Percentiles rank a stretch among this genome's conserved stretches.
phyloP scores from a whole-genome alignment of 352 stramenopile species.

The Phytopythium sindhum region DNA sequence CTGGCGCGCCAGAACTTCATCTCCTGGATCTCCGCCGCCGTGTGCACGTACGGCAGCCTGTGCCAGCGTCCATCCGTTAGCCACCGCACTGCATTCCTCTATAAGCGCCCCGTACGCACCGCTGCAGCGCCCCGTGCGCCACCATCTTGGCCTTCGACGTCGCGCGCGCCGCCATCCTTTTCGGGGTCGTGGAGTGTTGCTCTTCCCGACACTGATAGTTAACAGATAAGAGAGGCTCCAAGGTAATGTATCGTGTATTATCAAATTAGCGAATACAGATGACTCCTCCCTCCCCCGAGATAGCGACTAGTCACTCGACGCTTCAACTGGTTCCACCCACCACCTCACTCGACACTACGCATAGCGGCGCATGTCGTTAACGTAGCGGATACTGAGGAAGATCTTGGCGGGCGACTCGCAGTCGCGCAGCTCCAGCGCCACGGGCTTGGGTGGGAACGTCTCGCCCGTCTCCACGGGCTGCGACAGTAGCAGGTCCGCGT shows the following conservation, averaged over 20 bases:
- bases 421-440: slow-evolving; percentile 45
- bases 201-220: background rate
- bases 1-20: slow-evolving; percentile 84
- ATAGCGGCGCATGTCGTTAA: slow-evolving; percentile 86
- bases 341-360: slow-evolving; percentile 35
- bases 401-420: slow-evolving; percentile 59
- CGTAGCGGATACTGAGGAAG: slow-evolving; percentile 79
- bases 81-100: background rate
- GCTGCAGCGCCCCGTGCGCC: slow-evolving; percentile 65
- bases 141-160: slow-evolving; percentile 22
- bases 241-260: background rate
- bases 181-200: background rate
- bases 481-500: slow-evolving; percentile 56
- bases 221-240: background rate
- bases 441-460: slow-evolving; percentile 44
- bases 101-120: slow-evolving; percentile 20
- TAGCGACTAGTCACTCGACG: slow-evolving; percentile 1
- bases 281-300: background rate
- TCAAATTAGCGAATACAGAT: background rate
- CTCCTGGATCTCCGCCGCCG: slow-evolving; percentile 77
- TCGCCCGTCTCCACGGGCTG: slow-evolving; percentile 51
- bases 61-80: background rate
- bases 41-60: slow-evolving; percentile 79
- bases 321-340: background rate
- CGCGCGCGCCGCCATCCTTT: slow-evolving; percentile 18